Evolutionary conservation across 805 yeast species (phyloP).

Genomic region (Lipomyces yamadae): DNA sequence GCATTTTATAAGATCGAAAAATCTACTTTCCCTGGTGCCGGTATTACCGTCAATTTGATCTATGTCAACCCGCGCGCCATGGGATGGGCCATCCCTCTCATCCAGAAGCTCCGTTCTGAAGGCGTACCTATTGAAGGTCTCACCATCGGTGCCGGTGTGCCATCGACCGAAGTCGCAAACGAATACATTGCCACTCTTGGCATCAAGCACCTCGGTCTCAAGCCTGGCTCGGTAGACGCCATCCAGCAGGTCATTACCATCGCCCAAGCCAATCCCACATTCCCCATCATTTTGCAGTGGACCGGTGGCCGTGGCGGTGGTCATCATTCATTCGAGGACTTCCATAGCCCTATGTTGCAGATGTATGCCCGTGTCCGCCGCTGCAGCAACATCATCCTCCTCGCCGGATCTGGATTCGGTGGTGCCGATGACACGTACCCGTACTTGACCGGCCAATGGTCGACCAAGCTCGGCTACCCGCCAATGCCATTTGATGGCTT

Average conservation of each 20-base stretch:
- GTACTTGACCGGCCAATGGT: constrained; percentile 97
- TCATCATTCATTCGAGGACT: constrained; percentile 98
- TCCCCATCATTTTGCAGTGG: constrained; percentile 99
- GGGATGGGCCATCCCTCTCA: constrained; percentile 98
- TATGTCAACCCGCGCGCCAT: constrained; percentile 97
- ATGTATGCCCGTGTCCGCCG: constrained; percentile 95
- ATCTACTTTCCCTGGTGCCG: constrained; percentile 78
- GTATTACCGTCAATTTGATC: constrained; percentile 88
- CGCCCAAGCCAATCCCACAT: constrained; percentile 92
- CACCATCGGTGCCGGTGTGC: constrained; percentile 99
- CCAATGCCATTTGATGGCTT: constrained; percentile 99
- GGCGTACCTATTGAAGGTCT: constrained; percentile 96
- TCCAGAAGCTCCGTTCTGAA: constrained; percentile 81
- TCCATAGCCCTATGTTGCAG: constrained; percentile 95
- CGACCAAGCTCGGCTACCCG: constrained; percentile 83
- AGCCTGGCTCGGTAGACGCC: constrained; percentile 97
- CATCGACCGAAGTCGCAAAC: constrained; percentile 94
- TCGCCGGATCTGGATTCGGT: constrained; percentile 99
- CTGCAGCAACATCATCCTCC: constrained; percentile 81
- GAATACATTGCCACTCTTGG: constrained; percentile 94
- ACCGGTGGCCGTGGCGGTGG: constrained; percentile 99
- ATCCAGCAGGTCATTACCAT: constrained; percentile 83
- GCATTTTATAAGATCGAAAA: constrained; percentile 78
- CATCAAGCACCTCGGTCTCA: constrained; percentile 89
- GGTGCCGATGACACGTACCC: constrained; percentile 96